Conservation (phyloP, 148 eudicot species). For the Fallopia convolvulus region DNA sequence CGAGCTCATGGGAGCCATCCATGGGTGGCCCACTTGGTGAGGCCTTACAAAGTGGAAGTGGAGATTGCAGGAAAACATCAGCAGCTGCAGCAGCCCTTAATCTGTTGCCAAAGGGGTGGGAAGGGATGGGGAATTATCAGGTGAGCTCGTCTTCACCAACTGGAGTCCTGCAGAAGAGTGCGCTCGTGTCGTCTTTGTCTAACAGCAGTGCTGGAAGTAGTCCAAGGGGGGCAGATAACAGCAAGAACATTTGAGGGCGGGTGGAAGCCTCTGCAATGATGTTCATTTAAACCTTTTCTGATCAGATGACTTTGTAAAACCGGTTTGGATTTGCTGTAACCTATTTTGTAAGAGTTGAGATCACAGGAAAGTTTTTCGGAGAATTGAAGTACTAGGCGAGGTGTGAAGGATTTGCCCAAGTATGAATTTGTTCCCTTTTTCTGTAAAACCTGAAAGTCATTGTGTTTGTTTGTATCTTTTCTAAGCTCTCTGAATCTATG, state of each 20-base stretch:
- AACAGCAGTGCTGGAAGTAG: slow-evolving; percentile 44
- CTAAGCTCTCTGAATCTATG: neutral
- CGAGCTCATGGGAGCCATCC: slow-evolving; percentile 55
- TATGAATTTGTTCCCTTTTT: neutral
- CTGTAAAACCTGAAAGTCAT: neutral
- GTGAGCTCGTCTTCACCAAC: slow-evolving; percentile 41
- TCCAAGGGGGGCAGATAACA: slow-evolving; percentile 12
- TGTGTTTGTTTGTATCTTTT: slow-evolving; percentile 1
- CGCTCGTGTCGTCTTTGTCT: slow-evolving; percentile 40
- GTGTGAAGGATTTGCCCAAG: neutral
- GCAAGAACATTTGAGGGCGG: neutral
- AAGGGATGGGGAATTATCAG: slow-evolving; percentile 22
- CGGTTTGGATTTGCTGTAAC: neutral
- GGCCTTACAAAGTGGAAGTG: slow-evolving; percentile 33
- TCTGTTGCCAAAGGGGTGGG: slow-evolving; percentile 38
- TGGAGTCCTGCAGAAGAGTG: slow-evolving; percentile 44
- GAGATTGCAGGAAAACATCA: slow-evolving; percentile 22
- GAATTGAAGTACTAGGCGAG: neutral
- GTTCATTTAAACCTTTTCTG: neutral
- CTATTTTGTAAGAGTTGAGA: neutral
- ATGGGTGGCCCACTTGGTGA: slow-evolving; percentile 67
- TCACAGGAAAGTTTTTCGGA: neutral
- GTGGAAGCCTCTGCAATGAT: slow-evolving; percentile 8
- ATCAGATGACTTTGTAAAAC: too few species aligned
- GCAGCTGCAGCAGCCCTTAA: slow-evolving; percentile 24